Evolutionary conservation across 2,329 filamentous ascomycete species (phyloP), one percentile per base, ranked within the genome.

Genomic region (Exophiala sideris): DNA sequence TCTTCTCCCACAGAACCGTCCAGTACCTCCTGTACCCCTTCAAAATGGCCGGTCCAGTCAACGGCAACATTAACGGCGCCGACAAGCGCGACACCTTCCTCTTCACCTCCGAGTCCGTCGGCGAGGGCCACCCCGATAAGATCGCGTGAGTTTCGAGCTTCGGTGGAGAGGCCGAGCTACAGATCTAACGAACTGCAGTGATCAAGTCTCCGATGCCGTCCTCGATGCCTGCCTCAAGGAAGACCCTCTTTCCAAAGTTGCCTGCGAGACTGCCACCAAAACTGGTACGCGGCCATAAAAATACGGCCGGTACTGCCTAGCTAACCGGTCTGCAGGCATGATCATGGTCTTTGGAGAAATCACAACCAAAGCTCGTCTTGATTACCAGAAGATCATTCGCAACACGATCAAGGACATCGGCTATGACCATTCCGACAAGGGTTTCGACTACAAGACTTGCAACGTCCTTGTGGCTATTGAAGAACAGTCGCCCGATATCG

Each of bases 361-460:
- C 76, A 95, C 91, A 76, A 97, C 94, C 80, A 94, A 95, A 81
- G 86, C 92, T 76, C 82, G 80, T 66, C 80, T 97, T 67, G 94
- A 99, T 83, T 99, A 96, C 87, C 94, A 99, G 78, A 95, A 91
- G 82, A 82, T 96, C 69, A 90, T 99, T 75, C 92, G 94, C 75
- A 77, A 86, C 63, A 85, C 91, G 73, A 91, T 99, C 84, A 92
- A 96, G 85, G 92, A 95, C 73, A 99, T 99, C 71, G 94, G 94
- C 69, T 99, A 97, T 79, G 94, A 99, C 79, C 84, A 88, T 77
- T 97, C 94, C 52, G 81, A 83, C 69, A 99, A 99, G 86, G 94
- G 94, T 62, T 99, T 99, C 78, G 94, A 99, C 81, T 96, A 96
- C 90, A 97, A 97, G 87, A 99, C 94, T 66, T 92, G 88, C 82